These are phyloP conservation scores for Cladosporium colombiae DNA, from an alignment of 2,329 filamentous ascomycete species.

Conservation along the genomic window DNA sequence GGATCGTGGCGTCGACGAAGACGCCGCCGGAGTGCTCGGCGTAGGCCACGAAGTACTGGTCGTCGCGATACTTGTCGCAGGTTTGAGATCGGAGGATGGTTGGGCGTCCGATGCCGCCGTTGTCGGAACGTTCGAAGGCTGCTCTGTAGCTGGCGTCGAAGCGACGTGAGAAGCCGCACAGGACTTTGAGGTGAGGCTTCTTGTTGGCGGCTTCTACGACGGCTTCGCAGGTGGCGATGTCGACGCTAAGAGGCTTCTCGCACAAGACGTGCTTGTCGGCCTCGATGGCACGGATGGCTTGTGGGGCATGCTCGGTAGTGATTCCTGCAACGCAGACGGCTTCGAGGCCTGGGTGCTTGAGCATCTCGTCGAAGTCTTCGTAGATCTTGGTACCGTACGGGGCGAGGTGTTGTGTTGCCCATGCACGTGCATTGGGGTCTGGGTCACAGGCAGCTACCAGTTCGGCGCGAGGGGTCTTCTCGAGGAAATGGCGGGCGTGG, in stretches of 20 bases:
- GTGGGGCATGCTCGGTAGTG: constrained; percentile 57
- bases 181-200: constrained; percentile 44
- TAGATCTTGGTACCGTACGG: constrained; percentile 57
- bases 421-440: constrained; percentile 45
- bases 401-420: constrained; percentile 53
- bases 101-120: constrained; percentile 43
- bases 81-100: constrained; percentile 47
- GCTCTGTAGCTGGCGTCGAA: constrained; percentile 48
- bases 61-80: constrained; percentile 42
- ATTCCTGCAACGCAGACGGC: constrained; percentile 58
- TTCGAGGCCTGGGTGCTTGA: constrained; percentile 55
- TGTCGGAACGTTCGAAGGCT: constrained; percentile 38
- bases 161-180: constrained; percentile 48
- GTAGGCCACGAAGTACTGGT: constrained; percentile 48
- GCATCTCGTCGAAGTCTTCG: constrained; percentile 57
- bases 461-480: constrained; percentile 48
- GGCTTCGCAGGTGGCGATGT: constrained; percentile 25
- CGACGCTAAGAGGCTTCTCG: constrained; percentile 50
- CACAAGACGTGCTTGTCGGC: constrained; percentile 58
- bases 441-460: constrained; percentile 51
- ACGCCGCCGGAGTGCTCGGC: constrained; percentile 45
- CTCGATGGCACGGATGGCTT: constrained; percentile 58
- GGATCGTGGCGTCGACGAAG: constrained; percentile 48
- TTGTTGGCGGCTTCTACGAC: constrained; percentile 41
- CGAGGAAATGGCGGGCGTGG: constrained; percentile 50